Base-by-base conservation (phyloP, 2,329 filamentous ascomycete species). In the Fonsecaea multimorphosa region DNA sequence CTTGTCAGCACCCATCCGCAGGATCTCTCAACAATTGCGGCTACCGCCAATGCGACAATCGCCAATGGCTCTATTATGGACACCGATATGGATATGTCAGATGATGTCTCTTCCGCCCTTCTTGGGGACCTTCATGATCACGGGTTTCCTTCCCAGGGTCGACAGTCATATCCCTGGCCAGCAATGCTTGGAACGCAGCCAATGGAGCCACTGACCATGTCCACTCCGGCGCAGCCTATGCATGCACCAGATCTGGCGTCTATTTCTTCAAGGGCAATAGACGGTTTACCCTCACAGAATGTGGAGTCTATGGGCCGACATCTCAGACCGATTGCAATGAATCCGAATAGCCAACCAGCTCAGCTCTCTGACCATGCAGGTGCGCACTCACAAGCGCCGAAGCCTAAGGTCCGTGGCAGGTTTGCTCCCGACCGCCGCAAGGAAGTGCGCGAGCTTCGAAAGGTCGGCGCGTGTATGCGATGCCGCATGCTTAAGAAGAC, bases 401-500 rank as follows among this genome's bases (percentile, higher is more conserved):
- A 85, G 68, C 74, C 73, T 22, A 79, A 86, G 69, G 81, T 83
- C 5, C 80, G 86, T 51, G 83, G 83, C 2, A 79, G 83, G n/a
- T 88, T 88, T 71, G 80, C 82, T 32, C 84, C 85, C 51, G 79
- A 80, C 24, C 78, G 86, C 65, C 81, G 86, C 36, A 83, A 85
- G 68, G 84, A 88, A 72, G 86, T 88, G 1, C 83, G 86, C 68
- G 82, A 85, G 66, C 83, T 87, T 36, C 81, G 86, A 27, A 87
- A 87, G 73, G 79, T 82, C 59, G 86, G 86, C 12, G 86, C 86
- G 7, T 88, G 86, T 71, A 83, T 88, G 67, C 83, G 86, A 36
- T 88, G 86, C 73, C 84, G 86, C 14, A 87, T 88, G 86, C 76
- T 88, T 27, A 88, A 87, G 76, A 88, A 88, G 71, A 84, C 85